Conservation (phyloP, 495 filamentous ascomycete genomes). For the Neurospora sp. region DNA sequence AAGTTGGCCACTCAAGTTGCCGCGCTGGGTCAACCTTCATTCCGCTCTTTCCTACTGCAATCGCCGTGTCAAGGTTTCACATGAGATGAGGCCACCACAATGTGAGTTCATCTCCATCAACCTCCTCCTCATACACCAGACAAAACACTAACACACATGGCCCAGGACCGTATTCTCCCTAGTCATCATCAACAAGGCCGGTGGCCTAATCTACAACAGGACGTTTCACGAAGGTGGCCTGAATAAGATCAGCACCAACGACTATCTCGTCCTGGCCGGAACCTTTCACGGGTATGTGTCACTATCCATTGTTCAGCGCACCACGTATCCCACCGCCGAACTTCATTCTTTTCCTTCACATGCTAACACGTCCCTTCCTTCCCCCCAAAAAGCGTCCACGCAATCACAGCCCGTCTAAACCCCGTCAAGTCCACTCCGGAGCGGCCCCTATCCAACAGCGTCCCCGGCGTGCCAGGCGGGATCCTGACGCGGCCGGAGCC, state of each 20-base stretch:
- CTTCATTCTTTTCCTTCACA: neutral
- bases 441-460: slow-evolving; percentile 12
- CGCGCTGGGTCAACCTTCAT: neutral
- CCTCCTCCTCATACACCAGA: neutral
- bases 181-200: slow-evolving; percentile 96
- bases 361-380: neutral
- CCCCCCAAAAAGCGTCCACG: slow-evolving; percentile 59
- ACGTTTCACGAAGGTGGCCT: slow-evolving; percentile 74
- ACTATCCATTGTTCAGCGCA: too few relatives aligned
- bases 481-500: slow-evolving; percentile 42
- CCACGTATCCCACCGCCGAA: neutral
- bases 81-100: slow-evolving; percentile 12
- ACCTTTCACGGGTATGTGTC: slow-evolving; percentile 79
- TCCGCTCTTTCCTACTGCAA: neutral
- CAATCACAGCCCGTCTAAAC: slow-evolving; percentile 74
- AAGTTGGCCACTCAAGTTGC: neutral
- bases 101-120: slow-evolving; percentile 5
- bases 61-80: neutral
- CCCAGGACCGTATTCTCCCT: slow-evolving; percentile 83
- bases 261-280: slow-evolving; percentile 92
- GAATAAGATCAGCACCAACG: slow-evolving; percentile 82
- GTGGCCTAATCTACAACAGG: slow-evolving; percentile 89
- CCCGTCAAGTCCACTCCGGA: slow-evolving; percentile 38
- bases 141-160: neutral
- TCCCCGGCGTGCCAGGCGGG: slow-evolving; percentile 41